Conservation (phyloP, 2,329 filamentous ascomycete species). For the Pseudocercospora macadamiae region DNA sequence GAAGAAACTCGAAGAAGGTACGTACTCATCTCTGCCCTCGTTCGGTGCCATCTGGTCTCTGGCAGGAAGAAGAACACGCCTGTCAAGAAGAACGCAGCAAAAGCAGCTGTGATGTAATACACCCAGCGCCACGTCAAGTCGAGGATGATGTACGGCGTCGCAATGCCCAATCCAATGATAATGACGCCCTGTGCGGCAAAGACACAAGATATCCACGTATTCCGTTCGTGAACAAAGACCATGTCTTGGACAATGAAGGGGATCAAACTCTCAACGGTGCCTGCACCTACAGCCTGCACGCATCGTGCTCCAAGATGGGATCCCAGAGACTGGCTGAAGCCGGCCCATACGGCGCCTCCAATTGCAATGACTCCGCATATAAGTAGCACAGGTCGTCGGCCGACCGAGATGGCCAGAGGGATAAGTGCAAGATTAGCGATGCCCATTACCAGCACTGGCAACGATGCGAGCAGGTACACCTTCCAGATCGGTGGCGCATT, state of each 20-base stretch:
- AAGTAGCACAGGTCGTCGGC: constrained; percentile 34
- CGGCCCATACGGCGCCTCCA: constrained; percentile 34
- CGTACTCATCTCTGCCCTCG: constrained; percentile 31
- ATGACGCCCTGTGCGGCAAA: constrained; percentile 37
- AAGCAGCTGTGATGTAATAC: constrained; percentile 34
- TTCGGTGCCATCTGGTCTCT: constrained; percentile 35
- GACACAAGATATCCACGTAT: constrained; percentile 34
- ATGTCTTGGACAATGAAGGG: constrained; percentile 38
- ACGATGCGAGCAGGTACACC: constrained; percentile 34
- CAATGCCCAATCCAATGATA: constrained; percentile 36
- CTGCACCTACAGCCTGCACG: constrained; percentile 36
- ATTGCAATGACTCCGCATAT: constrained; percentile 33
- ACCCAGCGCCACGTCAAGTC: constrained; percentile 35
- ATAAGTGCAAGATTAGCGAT: constrained; percentile 34
- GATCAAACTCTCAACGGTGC: constrained; percentile 37
- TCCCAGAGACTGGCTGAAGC: constrained; percentile 29
- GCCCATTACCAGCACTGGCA: constrained; percentile 37
- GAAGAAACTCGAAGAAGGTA: background rate
- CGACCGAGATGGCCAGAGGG: constrained; percentile 35
- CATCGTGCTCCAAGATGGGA: constrained; percentile 35
- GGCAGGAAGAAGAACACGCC: constrained; percentile 34
- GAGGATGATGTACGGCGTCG: constrained; percentile 35
- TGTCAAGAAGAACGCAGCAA: constrained; percentile 31
- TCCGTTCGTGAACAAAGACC: constrained; percentile 35
- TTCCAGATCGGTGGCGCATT: constrained; percentile 35